Evolutionary conservation across 1,139 yeast genomes (phyloP), one percentile per base, ranked within the genome.

Genomic region (Arxiozyma slooffiae): DNA sequence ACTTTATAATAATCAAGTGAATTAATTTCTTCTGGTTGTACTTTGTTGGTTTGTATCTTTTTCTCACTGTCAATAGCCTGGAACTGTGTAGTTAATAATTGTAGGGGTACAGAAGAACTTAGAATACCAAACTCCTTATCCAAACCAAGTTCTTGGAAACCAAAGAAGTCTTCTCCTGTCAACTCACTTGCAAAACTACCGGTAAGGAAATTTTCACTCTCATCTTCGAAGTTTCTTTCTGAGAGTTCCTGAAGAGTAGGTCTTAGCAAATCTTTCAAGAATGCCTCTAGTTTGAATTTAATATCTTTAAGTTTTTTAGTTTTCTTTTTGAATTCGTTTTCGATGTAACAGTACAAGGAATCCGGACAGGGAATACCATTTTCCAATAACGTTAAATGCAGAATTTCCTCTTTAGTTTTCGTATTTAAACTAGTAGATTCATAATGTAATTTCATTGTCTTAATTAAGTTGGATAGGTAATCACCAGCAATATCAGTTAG

Each of bases 111-210:
- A 0, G 96, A 80, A 5, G 89, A 77, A 36, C 92, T 84, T 50
- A 90, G 71, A 66, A 90, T 72, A n/a, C 94, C 90, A 66, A 87
- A 84, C 66, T 94, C 99, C 61, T 84, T 86, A 62, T 92, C 98
- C 55, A 94, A 73, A 0, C 98, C 98, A 47, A 94, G 74, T 59
- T 90, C 97, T 62, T 79, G 85, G 72, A 94, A 94, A 0, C 99
- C 99, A 71, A 94, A 94, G 75, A 90, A 92, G 69, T 94, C 99
- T 58, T 85, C 95, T 16, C 98, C 98, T 1, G 69, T 66, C 48
- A 92, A 72, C 56, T 89, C 96, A 60, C 80, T 85, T 1, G 96
- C 84, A 64, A 92, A 94, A 61, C 89, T 97, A 52, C 99, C 99
- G 21, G 94, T 86, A 59, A 90, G 72, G 62, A 90, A 92, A 65